These are phyloP conservation scores for Colletotrichum sp. DNA, from an alignment of 2,329 filamentous ascomycete species.

Conservation along the genomic window DNA sequence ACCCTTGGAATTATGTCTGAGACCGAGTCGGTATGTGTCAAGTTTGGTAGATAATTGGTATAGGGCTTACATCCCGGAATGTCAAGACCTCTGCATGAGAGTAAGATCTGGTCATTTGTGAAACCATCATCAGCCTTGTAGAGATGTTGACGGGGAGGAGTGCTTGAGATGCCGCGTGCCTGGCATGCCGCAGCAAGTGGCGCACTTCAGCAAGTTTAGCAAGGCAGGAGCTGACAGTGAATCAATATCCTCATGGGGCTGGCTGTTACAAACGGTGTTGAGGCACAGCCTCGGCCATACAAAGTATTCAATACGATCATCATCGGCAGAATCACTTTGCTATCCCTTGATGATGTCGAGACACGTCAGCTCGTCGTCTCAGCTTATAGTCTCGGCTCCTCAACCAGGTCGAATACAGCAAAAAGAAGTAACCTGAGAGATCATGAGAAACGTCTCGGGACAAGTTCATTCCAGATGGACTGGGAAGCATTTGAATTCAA, in stretches of 20 bases:
- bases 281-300: accelerated
- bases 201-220: accelerated
- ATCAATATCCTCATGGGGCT: accelerated
- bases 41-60: neutral
- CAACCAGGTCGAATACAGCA: neutral
- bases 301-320: neutral
- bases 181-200: neutral
- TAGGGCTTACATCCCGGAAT: neutral
- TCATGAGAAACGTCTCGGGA: neutral
- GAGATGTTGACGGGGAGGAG: accelerated
- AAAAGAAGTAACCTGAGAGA: neutral
- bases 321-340: accelerated
- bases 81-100: neutral
- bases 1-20: neutral
- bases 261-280: neutral
- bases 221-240: neutral
- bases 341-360: neutral
- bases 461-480: accelerated
- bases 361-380: neutral
- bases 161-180: accelerated
- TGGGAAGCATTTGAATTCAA: neutral
- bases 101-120: neutral
- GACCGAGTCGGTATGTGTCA: neutral
- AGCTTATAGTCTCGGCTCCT: neutral
- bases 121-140: neutral